These are phyloP conservation scores for Yarrowia divulgata DNA, from an alignment of 805 yeast species.

Conservation along the genomic window DNA sequence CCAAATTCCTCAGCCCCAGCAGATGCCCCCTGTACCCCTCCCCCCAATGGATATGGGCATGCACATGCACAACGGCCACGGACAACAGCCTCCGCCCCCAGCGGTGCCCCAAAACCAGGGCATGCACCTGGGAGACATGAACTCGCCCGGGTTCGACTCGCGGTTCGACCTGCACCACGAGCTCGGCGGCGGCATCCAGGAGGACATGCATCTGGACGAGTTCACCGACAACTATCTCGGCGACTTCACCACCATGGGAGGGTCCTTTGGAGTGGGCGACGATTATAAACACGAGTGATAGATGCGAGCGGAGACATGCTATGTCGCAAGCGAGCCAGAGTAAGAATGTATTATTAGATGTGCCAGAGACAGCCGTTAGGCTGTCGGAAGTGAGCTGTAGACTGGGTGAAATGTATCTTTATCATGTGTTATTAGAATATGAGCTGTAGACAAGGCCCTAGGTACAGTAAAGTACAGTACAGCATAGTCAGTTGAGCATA, in stretches of 20 bases:
- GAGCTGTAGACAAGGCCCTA: no score
- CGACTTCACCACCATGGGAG: slow-evolving; percentile 35
- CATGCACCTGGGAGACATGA: slow-evolving; percentile 24
- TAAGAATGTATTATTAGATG: not conserved
- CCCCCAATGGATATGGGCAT: slow-evolving; percentile 20
- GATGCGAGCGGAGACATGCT: slow-evolving; percentile 4
- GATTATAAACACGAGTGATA: slow-evolving; percentile 37
- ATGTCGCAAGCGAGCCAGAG: not conserved
- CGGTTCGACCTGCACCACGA: slow-evolving; percentile 37
- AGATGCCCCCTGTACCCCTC: not conserved
- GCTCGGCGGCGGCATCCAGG: slow-evolving; percentile 19
- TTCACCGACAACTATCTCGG: slow-evolving; percentile 37
- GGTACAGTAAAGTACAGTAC: no score
- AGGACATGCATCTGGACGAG: slow-evolving; percentile 37
- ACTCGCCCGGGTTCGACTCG: slow-evolving; percentile 30
- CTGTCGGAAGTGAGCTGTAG: no score
- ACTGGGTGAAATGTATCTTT: no score
- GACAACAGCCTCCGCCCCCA: slow-evolving; percentile 2
- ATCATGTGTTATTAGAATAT: no score
- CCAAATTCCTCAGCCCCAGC: no score
- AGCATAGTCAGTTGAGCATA: no score
- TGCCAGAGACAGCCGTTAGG: no score
- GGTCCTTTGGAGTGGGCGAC: slow-evolving; percentile 24
- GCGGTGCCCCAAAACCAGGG: not conserved
- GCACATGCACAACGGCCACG: slow-evolving; percentile 16